Base-by-base conservation (phyloP, 2,329 filamentous ascomycete species). In the Amphichorda felina region DNA sequence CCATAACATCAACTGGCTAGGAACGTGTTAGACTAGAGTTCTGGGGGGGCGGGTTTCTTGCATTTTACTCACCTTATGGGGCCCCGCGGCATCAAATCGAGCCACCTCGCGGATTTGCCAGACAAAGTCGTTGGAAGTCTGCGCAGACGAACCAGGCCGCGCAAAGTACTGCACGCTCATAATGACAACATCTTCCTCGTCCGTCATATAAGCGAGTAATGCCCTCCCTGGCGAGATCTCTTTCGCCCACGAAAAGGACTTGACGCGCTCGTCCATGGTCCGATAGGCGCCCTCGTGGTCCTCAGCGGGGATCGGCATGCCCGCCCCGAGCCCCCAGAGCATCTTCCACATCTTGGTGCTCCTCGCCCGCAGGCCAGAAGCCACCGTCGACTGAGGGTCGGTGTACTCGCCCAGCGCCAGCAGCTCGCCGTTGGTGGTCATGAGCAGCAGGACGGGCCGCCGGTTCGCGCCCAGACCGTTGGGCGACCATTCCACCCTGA, bases 401-500 rank as follows among this genome's bases (percentile, higher is more conserved):
- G 52, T 47, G 26, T 57, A 45, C 46, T 76, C 71, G 14, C 72
- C 71, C 30, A 74, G 65, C 13, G 70, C 54, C 13, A 64, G 55
- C 17, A 77, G 44, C 33, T 57, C 56, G 2, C 72, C 72, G 2
- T 59, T 61, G 8, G 66, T 67, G 1, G 65, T 64, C 41, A 75
- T 49, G 4, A 67, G 64, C 11, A 56, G 61, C 24, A 77, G 53
- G 5, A 74, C 61, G 1, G 71, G 63, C 2, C 72, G 60, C 7
- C 61, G 49, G 44, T 74, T 72, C 28, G 62, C 60, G 2, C 72
- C 72, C n/a, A 77, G 50, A 2, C 68, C 69, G n/a, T 53, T 54
- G 0, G 72, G 71, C n/a, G 71, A 75, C 72, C 72, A 77, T 33
- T 61, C 66, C 15, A 75, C 42, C 8, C 58, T 52, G 11, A 74